Conservation (phyloP, 148 eudicot species). For the Gaultheria prostrata region DNA sequence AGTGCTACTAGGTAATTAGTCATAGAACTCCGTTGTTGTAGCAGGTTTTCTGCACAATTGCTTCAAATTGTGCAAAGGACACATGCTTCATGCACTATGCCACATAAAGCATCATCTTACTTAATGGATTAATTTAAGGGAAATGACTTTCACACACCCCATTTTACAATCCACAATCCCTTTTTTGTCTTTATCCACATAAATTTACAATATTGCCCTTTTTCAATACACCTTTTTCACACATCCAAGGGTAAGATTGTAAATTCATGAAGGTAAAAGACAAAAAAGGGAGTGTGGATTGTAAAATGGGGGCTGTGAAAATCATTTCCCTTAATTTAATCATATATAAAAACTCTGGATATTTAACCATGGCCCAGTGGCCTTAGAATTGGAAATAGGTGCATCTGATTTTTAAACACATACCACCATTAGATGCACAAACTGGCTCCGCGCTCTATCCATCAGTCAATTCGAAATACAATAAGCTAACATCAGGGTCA, state of each 20-base stretch:
- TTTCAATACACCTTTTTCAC: too few relatives aligned
- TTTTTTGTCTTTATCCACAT: too few relatives aligned
- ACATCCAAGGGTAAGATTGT: too few relatives aligned
- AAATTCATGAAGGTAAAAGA: too few relatives aligned
- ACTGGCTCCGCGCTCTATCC: too few relatives aligned
- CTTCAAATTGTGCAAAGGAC: not conserved
- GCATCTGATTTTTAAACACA: not conserved
- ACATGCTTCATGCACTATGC: not conserved
- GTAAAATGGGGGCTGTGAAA: too few relatives aligned
- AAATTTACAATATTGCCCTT: too few relatives aligned
- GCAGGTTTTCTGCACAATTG: not conserved
- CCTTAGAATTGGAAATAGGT: not conserved
- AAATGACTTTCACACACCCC: too few relatives aligned
- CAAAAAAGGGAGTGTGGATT: too few relatives aligned
- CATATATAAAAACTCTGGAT: not conserved
- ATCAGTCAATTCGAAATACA: not conserved
- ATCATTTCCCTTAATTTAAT: not conserved
- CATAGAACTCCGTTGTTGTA: not conserved
- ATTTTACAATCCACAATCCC: too few relatives aligned
- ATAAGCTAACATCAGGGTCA: not conserved
- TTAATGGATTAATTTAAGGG: not conserved
- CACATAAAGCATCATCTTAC: not conserved
- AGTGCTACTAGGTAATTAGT: not conserved
- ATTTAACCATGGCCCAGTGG: not conserved
- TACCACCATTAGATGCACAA: not conserved